These are phyloP conservation scores for Chlamydomonas schloesseri DNA, from an alignment of 139 green algal genomes.

Conservation along the genomic window DNA sequence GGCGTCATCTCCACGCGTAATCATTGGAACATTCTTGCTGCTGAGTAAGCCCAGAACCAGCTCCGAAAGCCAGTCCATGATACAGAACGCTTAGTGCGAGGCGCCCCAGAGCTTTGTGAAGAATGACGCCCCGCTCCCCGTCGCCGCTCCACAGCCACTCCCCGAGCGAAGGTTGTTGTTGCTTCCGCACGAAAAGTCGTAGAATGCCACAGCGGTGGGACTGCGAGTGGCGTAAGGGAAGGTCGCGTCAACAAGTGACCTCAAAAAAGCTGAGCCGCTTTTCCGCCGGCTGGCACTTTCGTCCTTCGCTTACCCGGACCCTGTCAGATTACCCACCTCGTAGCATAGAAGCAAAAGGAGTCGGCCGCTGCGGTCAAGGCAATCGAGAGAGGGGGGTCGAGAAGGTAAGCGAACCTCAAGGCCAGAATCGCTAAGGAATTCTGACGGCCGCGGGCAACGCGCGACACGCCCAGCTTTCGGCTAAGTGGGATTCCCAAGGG, in stretches of 20 bases:
- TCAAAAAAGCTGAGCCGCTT: background rate
- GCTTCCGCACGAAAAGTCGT: background rate
- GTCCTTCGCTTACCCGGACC: background rate
- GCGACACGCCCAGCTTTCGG: too few relatives aligned
- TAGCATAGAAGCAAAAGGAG: conserved; percentile 30
- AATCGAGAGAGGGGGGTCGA: background rate
- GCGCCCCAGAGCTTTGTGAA: background rate
- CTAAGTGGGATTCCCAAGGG: too few relatives aligned
- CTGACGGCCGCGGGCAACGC: too few relatives aligned
- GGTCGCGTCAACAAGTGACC: background rate
- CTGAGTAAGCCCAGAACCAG: background rate
- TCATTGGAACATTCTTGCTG: background rate
- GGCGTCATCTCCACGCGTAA: background rate
- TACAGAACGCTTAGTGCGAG: too few relatives aligned
- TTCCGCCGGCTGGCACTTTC: background rate
- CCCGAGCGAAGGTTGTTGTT: background rate
- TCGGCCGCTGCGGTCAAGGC: background rate
- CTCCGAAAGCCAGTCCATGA: background rate
- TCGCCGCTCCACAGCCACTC: background rate
- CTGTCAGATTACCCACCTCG: background rate
- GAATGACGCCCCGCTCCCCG: background rate
- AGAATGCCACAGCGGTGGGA: conserved; percentile 18
- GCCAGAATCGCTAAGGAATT: too few relatives aligned
- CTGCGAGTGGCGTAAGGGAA: conserved; percentile 3
- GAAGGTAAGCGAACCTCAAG: too few relatives aligned